Conservation (phyloP, 139 green algal species). For the Chlamydomonas applanata region DNA sequence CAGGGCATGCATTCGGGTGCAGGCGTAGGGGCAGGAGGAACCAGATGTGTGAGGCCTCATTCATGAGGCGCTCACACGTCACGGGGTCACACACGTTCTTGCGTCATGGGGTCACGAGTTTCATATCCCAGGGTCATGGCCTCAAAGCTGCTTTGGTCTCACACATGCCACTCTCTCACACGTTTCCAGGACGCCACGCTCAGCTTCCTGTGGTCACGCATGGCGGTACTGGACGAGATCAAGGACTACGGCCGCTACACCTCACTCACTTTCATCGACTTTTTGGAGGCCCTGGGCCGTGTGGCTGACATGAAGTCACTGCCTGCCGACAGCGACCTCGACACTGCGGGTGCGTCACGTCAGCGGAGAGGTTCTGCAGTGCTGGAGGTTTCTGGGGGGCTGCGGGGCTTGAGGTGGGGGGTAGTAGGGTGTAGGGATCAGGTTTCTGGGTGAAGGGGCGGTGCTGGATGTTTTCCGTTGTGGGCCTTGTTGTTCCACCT, state of each 20-base stretch:
- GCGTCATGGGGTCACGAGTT: no score
- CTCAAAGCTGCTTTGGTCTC: neutral
- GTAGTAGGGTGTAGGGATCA: no score
- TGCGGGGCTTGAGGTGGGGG: no score
- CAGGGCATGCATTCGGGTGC: no score
- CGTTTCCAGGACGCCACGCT: slow-evolving; percentile 56
- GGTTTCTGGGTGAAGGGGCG: no score
- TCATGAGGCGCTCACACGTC: no score
- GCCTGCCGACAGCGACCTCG: slow-evolving; percentile 50
- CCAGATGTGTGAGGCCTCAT: neutral
- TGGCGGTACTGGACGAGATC: slow-evolving; percentile 73
- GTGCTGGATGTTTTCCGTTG: no score
- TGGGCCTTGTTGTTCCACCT: no score
- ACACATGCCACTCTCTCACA: neutral
- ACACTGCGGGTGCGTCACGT: slow-evolving; percentile 24
- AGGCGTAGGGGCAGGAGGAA: no score
- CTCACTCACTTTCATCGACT: slow-evolving; percentile 68
- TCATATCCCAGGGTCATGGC: no score
- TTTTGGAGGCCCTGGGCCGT: slow-evolving; percentile 68
- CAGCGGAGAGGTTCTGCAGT: neutral
- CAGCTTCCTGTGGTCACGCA: slow-evolving; percentile 69
- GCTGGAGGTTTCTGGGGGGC: no score
- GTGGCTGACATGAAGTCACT: slow-evolving; percentile 69
- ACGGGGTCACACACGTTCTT: neutral
- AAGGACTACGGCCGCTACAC: slow-evolving; percentile 71